A percentile compares a stretch with the other conserved stretches of the same genome.
Evolutionary conservation across 129 eudicot genomes (phyloP).

Genomic region (Silybum marianum): DNA sequence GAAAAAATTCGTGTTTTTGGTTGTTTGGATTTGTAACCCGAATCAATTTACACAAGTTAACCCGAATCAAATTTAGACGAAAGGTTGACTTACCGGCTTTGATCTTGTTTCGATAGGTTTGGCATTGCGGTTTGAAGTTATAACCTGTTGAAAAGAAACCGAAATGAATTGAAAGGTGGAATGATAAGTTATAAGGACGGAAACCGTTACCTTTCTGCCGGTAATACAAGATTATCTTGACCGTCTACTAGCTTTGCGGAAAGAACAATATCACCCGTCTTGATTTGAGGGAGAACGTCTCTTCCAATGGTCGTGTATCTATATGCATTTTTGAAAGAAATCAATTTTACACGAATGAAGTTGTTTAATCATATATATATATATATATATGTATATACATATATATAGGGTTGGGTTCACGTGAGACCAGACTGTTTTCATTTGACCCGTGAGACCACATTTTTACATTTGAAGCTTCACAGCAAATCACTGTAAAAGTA

Average conservation of each 20-base stretch:
- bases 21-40: neutral
- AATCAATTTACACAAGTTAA: neutral
- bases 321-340: slow-evolving; percentile 16
- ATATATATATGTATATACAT: too few relatives aligned
- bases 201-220: slow-evolving; percentile 44
- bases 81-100: neutral
- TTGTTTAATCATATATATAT: neutral
- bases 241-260: slow-evolving; percentile 94
- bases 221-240: slow-evolving; percentile 78
- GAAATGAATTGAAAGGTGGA: neutral
- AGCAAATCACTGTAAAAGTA: too few relatives aligned
- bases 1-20: neutral
- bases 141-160: slow-evolving; percentile 24
- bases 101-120: neutral
- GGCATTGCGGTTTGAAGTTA: slow-evolving; percentile 26
- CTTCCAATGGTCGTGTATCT: slow-evolving; percentile 82
- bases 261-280: slow-evolving; percentile 76
- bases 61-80: neutral
- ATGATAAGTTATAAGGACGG: neutral
- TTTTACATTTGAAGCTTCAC: too few relatives aligned
- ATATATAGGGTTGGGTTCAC: too few relatives aligned
- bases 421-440: too few relatives aligned
- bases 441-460: too few relatives aligned
- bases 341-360: neutral
- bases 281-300: slow-evolving; percentile 84